Conservation (phyloP, 345 rosid genomes). For the Populus deltoides region DNA sequence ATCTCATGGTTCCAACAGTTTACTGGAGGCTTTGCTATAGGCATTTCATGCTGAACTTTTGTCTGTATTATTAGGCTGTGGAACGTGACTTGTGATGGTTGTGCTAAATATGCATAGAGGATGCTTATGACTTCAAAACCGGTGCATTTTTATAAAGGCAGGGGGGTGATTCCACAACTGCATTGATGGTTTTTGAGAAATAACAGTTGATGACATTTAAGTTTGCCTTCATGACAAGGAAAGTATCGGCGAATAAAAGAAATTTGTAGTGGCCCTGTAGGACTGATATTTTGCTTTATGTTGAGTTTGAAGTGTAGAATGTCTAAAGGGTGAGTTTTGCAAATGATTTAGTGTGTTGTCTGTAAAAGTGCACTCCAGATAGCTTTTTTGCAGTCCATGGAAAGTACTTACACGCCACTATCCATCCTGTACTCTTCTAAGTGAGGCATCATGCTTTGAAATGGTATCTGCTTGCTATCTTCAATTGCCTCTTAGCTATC, state of each 20-base stretch:
- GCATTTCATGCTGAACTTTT: not conserved
- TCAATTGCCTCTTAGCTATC: not conserved
- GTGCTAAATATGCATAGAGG: not conserved
- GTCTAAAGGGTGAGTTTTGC: not conserved
- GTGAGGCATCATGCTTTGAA: not conserved
- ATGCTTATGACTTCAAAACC: not conserved
- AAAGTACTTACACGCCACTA: not conserved
- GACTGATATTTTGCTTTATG: no score
- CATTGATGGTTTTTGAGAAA: not conserved
- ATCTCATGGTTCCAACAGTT: not conserved
- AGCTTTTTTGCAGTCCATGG: not conserved
- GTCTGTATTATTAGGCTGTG: not conserved
- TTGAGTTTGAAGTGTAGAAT: no score
- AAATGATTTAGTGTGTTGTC: not conserved
- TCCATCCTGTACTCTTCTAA: not conserved
- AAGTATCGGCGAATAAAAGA: no score
- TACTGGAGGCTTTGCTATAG: not conserved
- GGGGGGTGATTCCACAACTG: not conserved
- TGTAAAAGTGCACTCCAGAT: not conserved
- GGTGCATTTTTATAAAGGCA: not conserved
- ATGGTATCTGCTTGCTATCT: not conserved
- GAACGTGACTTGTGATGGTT: not conserved
- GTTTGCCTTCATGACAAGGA: no score
- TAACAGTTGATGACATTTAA: no score
- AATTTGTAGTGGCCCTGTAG: no score